Base-by-base conservation (phyloP, 2,329 filamentous ascomycete genomes). In the Talaromyces amestolkiae region DNA sequence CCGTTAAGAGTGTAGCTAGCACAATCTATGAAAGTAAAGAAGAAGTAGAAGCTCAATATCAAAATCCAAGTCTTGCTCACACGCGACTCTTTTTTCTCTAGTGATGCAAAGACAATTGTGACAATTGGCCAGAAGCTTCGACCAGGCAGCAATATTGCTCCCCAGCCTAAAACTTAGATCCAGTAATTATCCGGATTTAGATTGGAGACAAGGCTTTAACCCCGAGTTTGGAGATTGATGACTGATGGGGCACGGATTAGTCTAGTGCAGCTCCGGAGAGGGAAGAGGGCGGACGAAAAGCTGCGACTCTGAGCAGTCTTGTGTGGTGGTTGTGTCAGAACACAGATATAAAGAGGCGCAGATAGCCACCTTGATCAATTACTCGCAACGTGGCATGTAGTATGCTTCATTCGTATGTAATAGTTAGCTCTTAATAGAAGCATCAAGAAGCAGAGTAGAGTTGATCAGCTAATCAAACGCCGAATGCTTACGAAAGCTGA, bases 91-190 rank as follows among this genome's bases (percentile, higher is more conserved):
- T 15, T 10, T 11, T 17, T 27, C 17, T 17, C 24, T 54, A 7
- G 49, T 33, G 3, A 54, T 35, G 39, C 15, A 31, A 41, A 45
- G n/a, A 35, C 58, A 22, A 47, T 47, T 60, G 41, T 35, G n/a
- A 35, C 58, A 22, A 47, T 47, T 60, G 41, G 58, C 58, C n/a
- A 60, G 41, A 56, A 56, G 33, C 19, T 31, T 33, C 58, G n/a
- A 19, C 58, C 58, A 60, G 58, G 58, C 58, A 60, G 58, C 58
- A 60, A 60, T 19, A 47, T 49, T 49, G 41, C 17, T 11, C n/a
- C 15, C 24, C 27, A 54, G 22, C 2, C 10, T 13, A 56, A 56
- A 37, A 39, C 9, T 35, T 15, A 19, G 19, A 24, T 9, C 33
- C 22, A 19, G 17, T 22, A 22, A 39, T 37, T 24, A 56, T 9